Evolutionary conservation across 73 alveolate genomes (phyloP).

Genomic region (Tetrahymena elliotti): DNA sequence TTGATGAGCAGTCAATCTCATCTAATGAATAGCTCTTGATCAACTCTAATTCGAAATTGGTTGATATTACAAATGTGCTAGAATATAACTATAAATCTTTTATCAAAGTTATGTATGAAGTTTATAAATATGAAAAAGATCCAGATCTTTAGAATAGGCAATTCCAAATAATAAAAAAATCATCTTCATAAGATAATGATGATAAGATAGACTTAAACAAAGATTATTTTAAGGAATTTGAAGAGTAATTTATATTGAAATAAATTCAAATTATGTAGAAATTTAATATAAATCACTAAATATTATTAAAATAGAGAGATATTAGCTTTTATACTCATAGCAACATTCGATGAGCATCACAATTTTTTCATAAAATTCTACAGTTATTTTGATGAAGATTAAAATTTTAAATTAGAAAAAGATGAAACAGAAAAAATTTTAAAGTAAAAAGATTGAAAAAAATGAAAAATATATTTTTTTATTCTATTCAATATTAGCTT

Average conservation of each 20-base stretch:
- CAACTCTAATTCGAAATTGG: not conserved
- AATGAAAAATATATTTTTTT: too few species aligned
- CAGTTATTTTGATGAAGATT: not conserved
- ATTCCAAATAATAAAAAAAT: not conserved
- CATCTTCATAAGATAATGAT: not conserved
- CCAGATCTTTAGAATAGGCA: not conserved
- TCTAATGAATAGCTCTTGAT: not conserved
- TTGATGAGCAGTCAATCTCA: not conserved
- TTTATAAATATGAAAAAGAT: not conserved
- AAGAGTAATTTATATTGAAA: not conserved
- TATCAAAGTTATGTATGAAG: not conserved
- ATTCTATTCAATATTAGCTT: not conserved
- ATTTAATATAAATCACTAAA: not conserved
- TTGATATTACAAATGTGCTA: not conserved
- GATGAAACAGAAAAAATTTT: not conserved
- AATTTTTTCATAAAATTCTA: not conserved
- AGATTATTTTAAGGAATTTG: not conserved
- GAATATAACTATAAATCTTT: not conserved
- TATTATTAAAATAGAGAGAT: not conserved
- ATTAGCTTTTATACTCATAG: not conserved
- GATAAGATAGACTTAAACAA: not conserved
- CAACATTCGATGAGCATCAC: not conserved
- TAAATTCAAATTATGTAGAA: not conserved
- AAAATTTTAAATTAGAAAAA: not conserved
- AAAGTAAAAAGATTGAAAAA: not conserved